A percentile compares a stretch with the other conserved stretches of the same genome.
Evolutionary conservation across 2,329 filamentous ascomycete species (phyloP).

Genomic region (Fusarium burgessii): DNA sequence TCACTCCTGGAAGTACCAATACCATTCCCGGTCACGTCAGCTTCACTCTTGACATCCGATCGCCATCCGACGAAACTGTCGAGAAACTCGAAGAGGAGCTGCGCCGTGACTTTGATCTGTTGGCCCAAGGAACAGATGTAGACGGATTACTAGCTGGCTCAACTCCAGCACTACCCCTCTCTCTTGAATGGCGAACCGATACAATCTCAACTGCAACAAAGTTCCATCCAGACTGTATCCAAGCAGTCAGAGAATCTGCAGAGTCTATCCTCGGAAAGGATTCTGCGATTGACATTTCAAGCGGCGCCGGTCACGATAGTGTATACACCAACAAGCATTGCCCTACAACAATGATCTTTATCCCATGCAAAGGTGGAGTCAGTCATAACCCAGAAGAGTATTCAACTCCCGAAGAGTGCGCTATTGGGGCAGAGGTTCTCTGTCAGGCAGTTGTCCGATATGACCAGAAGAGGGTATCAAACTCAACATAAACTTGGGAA

Average conservation of each 20-base stretch:
- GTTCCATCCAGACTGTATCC: constrained; percentile 75
- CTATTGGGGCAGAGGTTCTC: constrained; percentile 41
- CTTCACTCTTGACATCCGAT: constrained; percentile 74
- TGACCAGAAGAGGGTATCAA: constrained; percentile 34
- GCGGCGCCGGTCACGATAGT: constrained; percentile 52
- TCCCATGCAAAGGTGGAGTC: constrained; percentile 49
- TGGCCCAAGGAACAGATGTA: constrained; percentile 63
- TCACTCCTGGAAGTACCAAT: constrained; percentile 71
- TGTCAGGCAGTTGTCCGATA: constrained; percentile 43
- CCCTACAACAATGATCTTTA: constrained; percentile 52
- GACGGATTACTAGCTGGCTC: constrained; percentile 37
- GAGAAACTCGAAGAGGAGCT: constrained; percentile 62
- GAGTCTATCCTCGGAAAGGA: constrained; percentile 56
- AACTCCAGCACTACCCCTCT: constrained; percentile 58
- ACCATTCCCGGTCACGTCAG: constrained; percentile 74
- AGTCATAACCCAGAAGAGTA: constrained; percentile 47
- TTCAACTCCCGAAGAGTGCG: constrained; percentile 49
- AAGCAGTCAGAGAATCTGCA: constrained; percentile 67
- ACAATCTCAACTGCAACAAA: constrained; percentile 69
- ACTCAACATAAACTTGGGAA: too few relatives aligned
- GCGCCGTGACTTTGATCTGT: constrained; percentile 56
- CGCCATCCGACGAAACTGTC: constrained; percentile 65
- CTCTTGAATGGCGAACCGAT: constrained; percentile 70
- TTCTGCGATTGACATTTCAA: constrained; percentile 48
- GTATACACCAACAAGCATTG: constrained; percentile 47